phyloP scores from a whole-genome alignment of 129 eudicot species.

The Flaveria sonorensis region DNA sequence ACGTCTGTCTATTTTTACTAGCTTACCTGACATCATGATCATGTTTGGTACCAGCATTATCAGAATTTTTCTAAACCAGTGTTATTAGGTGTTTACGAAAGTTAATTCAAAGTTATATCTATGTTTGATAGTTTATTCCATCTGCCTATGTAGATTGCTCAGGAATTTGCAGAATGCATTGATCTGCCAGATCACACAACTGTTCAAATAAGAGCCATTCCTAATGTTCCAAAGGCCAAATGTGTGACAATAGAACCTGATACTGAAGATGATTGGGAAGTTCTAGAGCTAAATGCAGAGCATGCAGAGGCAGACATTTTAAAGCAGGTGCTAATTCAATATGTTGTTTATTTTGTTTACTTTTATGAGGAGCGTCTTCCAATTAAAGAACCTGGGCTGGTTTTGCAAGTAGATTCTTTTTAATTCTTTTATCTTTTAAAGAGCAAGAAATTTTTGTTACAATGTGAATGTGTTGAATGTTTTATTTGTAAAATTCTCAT shows the following conservation, averaged over 20 bases:
- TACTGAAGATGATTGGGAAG: constrained; percentile 98
- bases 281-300: constrained; percentile 88
- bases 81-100: not conserved
- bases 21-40: not conserved
- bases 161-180: constrained; percentile 87
- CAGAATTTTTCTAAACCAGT: not conserved
- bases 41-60: constrained; percentile 7
- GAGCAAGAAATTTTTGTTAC: too few relatives aligned
- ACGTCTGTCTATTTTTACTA: not conserved
- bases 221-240: constrained; percentile 75
- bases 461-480: not conserved
- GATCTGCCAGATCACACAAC: constrained; percentile 54
- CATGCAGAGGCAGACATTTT: constrained; percentile 77
- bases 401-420: not conserved
- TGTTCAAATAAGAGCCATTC: constrained; percentile 68
- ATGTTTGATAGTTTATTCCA: constrained; percentile 10
- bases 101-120: not conserved
- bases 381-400: constrained; percentile 12
- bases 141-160: constrained; percentile 60
- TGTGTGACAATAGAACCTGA: constrained; percentile 80
- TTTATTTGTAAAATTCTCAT: not conserved
- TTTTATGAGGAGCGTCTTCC: not conserved
- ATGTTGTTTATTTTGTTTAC: not conserved
- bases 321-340: constrained; percentile 60
- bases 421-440: too few relatives aligned